phyloP scores from a whole-genome alignment of 352 stramenopile genomes.

The Pythium pyrilobum region DNA sequence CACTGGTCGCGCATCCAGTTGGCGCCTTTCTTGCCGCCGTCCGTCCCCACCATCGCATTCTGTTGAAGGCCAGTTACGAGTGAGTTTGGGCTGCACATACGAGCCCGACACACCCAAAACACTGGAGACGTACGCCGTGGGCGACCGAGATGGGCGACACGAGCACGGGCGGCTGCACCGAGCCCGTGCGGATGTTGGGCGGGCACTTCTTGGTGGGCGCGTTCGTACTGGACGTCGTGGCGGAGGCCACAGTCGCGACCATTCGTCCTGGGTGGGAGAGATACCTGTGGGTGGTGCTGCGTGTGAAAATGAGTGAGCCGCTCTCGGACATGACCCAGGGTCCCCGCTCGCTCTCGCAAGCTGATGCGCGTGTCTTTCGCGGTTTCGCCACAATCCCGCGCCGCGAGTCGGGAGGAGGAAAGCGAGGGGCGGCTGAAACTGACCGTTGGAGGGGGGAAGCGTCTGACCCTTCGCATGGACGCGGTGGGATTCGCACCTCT shows the following conservation, averaged over 20 bases:
- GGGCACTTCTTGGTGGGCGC: slow-evolving; percentile 21
- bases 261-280: neutral
- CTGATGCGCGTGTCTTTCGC: slow-evolving; percentile 13
- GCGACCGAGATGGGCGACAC: slow-evolving; percentile 30
- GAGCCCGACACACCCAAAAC: no score
- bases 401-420: neutral
- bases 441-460: slow-evolving; percentile 1
- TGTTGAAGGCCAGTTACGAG: no score
- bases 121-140: slow-evolving; percentile 21
- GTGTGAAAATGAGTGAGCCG: slow-evolving; percentile 2
- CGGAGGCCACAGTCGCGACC: slow-evolving; percentile 3
- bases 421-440: neutral
- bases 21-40: slow-evolving; percentile 26
- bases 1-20: slow-evolving; percentile 80
- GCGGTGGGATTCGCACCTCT: no score
- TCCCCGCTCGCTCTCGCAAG: no score
- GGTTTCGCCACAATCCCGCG: neutral
- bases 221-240: neutral
- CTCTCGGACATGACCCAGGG: no score
- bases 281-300: slow-evolving; percentile 1
- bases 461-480: slow-evolving; percentile 16
- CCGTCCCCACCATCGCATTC: slow-evolving; percentile 34
- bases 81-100: no score
- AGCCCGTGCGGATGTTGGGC: slow-evolving; percentile 21
- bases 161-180: slow-evolving; percentile 21